A percentile compares a stretch with the other conserved stretches of the same genome.
Evolutionary conservation across 306 rosid genomes (phyloP).

Genomic region (Sechiopsis laciniata): DNA sequence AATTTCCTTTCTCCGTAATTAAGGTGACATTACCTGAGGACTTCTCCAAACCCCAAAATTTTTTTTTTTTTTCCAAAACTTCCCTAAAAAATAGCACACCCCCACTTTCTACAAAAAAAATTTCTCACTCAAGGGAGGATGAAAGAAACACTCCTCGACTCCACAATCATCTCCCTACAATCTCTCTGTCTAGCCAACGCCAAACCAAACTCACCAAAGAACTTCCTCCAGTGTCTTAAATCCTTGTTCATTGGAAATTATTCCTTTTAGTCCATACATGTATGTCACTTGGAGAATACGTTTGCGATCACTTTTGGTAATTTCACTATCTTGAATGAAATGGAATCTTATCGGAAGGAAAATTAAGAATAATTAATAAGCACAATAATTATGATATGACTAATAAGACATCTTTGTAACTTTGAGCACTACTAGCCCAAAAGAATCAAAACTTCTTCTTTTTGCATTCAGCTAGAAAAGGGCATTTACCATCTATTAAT

Average conservation of each 20-base stretch:
- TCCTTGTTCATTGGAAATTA: not conserved
- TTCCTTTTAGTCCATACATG: not conserved
- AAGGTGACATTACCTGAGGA: too few relatives aligned
- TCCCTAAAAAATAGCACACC: too few relatives aligned
- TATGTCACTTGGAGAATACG: not conserved
- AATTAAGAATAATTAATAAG: not conserved
- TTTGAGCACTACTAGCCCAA: not conserved
- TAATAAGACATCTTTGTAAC: not conserved
- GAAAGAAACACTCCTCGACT: too few relatives aligned
- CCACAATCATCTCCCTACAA: too few relatives aligned
- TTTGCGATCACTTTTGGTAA: not conserved
- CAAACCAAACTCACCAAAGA: too few relatives aligned
- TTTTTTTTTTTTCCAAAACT: too few relatives aligned
- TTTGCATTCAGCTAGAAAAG: not conserved
- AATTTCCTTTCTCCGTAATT: too few relatives aligned
- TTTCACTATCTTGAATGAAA: not conserved
- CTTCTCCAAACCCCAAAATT: too few relatives aligned
- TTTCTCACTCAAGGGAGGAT: too few relatives aligned
- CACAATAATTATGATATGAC: not conserved
- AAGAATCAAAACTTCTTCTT: not conserved
- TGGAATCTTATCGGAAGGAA: not conserved
- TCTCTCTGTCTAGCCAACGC: too few relatives aligned
- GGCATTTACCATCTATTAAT: not conserved
- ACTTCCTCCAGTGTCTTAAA: not conserved
- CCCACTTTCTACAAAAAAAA: too few relatives aligned